Evolutionary conservation across 2,329 filamentous ascomycete species (phyloP).

Genomic region (Teratosphaeria pseudoeucalypti): DNA sequence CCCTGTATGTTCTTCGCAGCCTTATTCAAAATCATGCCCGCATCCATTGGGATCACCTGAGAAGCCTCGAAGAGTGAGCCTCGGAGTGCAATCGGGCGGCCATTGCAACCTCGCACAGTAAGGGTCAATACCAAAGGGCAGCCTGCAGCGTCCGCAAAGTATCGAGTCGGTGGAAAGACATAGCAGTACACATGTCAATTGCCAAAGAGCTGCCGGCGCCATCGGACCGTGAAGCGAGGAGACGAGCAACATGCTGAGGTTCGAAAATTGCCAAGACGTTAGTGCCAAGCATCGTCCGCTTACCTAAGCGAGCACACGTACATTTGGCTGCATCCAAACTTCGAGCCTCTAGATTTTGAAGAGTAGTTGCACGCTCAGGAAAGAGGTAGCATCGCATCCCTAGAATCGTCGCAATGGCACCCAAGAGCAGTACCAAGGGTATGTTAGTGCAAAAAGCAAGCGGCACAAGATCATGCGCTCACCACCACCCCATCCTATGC

Average conservation of each 20-base stretch:
- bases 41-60: neutral
- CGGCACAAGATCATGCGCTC: slow-evolving; percentile 1
- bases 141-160: no score
- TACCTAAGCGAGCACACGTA: neutral
- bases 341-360: neutral
- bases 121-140: no score
- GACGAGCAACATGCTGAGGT: neutral
- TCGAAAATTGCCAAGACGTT: neutral
- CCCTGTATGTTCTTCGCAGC: no score
- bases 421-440: slow-evolving; percentile 13
- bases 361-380: neutral
- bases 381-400: neutral
- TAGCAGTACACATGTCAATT: no score
- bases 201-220: no score
- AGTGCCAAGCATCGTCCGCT: neutral
- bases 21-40: neutral
- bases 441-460: slow-evolving; percentile 9
- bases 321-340: neutral
- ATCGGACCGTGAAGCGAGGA: neutral
- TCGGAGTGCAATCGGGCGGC: neutral
- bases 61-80: neutral
- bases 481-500: slow-evolving; percentile 1
- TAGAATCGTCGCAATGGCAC: slow-evolving; percentile 19
- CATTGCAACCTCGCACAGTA: no score
- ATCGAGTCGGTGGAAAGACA: no score